Evolutionary conservation across 352 stramenopile genomes (phyloP).

Genomic region (Phytopythium mirpurense): DNA sequence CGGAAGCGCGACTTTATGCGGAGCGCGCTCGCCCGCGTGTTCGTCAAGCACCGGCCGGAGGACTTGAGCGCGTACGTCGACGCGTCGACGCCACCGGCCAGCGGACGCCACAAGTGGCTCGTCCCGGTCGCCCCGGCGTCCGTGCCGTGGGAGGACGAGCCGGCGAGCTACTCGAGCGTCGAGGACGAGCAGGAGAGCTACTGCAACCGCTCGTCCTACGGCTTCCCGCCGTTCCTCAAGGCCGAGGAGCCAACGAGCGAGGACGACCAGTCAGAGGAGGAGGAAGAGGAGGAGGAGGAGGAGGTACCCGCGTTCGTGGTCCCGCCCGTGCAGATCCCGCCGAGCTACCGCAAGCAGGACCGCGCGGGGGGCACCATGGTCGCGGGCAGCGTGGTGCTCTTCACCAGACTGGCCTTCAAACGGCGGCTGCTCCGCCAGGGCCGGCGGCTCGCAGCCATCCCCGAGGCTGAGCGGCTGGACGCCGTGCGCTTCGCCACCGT

Average conservation of each 20-base stretch:
- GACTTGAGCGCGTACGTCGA: neutral
- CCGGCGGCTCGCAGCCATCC: slow-evolving; percentile 11
- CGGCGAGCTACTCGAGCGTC: neutral
- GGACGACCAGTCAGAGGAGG: slow-evolving; percentile 10
- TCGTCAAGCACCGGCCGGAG: neutral
- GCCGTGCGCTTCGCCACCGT: neutral
- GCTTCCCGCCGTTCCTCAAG: slow-evolving; percentile 1
- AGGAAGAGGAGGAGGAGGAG: slow-evolving; percentile 10
- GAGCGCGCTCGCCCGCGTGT: slow-evolving; percentile 13
- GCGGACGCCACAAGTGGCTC: neutral
- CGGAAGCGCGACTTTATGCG: slow-evolving; percentile 18
- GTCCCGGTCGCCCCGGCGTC: neutral
- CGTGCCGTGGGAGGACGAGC: neutral
- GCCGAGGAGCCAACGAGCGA: neutral
- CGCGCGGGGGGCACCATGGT: slow-evolving; percentile 24
- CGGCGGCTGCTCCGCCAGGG: slow-evolving; percentile 12
- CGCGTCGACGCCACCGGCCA: neutral
- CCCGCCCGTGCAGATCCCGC: slow-evolving; percentile 26
- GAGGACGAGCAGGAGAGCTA: neutral
- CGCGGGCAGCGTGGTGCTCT: slow-evolving; percentile 21
- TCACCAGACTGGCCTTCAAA: slow-evolving; percentile 32
- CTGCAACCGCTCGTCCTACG: neutral
- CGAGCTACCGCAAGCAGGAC: slow-evolving; percentile 23
- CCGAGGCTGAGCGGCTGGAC: slow-evolving; percentile 8
- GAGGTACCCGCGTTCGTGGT: slow-evolving; percentile 11